A percentile compares a stretch with the other conserved stretches of the same genome.
phyloP scores from a whole-genome alignment of 78 protist genomes.

The Bodo saltans region DNA sequence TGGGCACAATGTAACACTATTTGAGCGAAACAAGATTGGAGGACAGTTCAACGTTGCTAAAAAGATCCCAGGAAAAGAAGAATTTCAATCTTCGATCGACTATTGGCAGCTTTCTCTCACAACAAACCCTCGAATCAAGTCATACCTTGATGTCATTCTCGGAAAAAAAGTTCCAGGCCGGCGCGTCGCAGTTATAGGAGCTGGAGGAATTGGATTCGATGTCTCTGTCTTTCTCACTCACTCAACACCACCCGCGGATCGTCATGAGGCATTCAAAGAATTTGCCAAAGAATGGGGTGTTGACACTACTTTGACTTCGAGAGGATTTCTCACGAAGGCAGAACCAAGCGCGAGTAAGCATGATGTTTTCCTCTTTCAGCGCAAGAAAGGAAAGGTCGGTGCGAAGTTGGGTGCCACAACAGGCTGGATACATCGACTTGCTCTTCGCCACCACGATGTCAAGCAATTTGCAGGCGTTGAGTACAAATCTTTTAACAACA shows the following conservation, averaged over 20 bases:
- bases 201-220: slow-evolving; percentile 70
- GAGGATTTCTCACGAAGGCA: neutral
- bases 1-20: slow-evolving; percentile 48
- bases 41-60: slow-evolving; percentile 61
- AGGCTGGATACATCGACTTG: slow-evolving; percentile 46
- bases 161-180: slow-evolving; percentile 17
- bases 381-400: slow-evolving; percentile 44
- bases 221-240: slow-evolving; percentile 43
- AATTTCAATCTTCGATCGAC: slow-evolving; percentile 47
- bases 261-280: neutral
- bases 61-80: slow-evolving; percentile 54
- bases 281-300: slow-evolving; percentile 42
- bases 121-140: slow-evolving; percentile 31
- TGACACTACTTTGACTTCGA: neutral
- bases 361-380: slow-evolving; percentile 24
- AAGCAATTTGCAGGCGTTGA: slow-evolving; percentile 25
- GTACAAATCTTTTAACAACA: slow-evolving; percentile 33
- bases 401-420: slow-evolving; percentile 45
- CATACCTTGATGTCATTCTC: slow-evolving; percentile 47
- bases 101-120: slow-evolving; percentile 21
- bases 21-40: slow-evolving; percentile 42
- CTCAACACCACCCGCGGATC: too few species aligned
- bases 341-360: neutral
- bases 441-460: slow-evolving; percentile 16
- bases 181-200: slow-evolving; percentile 55